Conservation (phyloP, 1,139 yeast species). For the Geotrichum restrictum region DNA sequence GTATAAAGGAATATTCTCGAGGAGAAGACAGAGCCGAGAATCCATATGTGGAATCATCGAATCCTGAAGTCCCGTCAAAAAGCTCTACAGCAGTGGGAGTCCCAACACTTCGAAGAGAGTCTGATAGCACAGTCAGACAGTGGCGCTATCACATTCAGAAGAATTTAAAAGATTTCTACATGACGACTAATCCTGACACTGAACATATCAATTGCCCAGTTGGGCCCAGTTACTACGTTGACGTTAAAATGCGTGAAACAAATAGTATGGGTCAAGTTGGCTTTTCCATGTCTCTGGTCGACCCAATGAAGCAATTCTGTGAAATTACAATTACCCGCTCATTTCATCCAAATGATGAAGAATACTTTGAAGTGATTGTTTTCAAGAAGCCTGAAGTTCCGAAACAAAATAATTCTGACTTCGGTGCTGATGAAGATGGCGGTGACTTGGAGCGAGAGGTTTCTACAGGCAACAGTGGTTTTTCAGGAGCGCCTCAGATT, state of each 20-base stretch:
- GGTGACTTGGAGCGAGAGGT: neutral
- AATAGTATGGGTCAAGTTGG: conserved; percentile 18
- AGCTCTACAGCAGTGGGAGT: neutral
- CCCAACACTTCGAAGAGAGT: neutral
- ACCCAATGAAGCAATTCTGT: conserved; percentile 4
- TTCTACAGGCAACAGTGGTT: neutral
- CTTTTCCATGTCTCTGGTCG: conserved; percentile 19
- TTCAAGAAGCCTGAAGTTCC: neutral
- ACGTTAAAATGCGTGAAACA: conserved; percentile 9
- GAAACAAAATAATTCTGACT: neutral
- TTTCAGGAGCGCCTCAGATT: neutral
- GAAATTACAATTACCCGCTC: conserved; percentile 6
- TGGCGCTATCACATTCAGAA: conserved; percentile 34
- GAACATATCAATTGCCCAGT: conserved; percentile 28
- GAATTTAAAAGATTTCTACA: conserved; percentile 32
- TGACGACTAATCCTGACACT: conserved; percentile 34
- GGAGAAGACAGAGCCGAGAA: neutral
- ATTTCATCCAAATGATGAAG: conserved; percentile 6
- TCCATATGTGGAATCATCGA: neutral
- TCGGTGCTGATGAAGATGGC: neutral
- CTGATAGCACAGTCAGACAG: neutral
- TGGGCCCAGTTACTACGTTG: conserved; percentile 34
- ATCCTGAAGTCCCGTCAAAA: neutral
- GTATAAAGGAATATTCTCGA: neutral
- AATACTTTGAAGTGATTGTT: conserved; percentile 7